Base-by-base conservation (phyloP, 176 grass and related monocot genomes). In the Cymbopogon citratus region DNA sequence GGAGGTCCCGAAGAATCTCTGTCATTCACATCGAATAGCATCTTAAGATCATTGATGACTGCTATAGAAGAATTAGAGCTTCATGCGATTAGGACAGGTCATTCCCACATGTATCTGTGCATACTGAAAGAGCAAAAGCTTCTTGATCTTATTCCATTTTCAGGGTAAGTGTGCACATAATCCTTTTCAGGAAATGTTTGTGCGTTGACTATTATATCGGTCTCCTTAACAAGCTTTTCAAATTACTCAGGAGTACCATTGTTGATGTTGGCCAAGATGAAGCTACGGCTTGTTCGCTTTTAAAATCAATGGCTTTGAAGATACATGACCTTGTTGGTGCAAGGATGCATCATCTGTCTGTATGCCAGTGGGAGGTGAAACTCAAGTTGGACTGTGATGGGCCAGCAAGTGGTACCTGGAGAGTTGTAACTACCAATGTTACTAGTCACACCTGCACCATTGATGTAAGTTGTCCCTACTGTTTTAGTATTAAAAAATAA, bases 291-390 rank as follows among this genome's bases (percentile, higher is more conserved):
- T 92, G 80, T 66, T 69, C 63, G 16, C 90, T 99, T 74, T 76
- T 99, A 71, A 88, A 99, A 86, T 87, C 91, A 84, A 99, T 99
- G 96, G 92, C 87, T 84, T 54, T 95, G 69, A 93, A 91, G 76
- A 89, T 99, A 89, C 91, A 99, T 38, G 83, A 99, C 78, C 88
- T 93, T 79, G 87, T 95, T 80, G 96, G 96, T 66, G 89, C 88
- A 65, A 81, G 87, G 64, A 99, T 99, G 96, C 92, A 99, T 76
- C 88, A 88, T 79, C 87, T 99, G 63, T 94, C 96, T 85, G 96
- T 99, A 59, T 99, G 96, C 78, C 90, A 99, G 39, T 99, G 96
- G 92, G 96, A 99, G 81, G 91, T 95, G 68, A 99, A 99, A 63
- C 87, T 99, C 66, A 84, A 81, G 61, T 86, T 99, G 72, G 87